Conservation (phyloP, 2,329 filamentous ascomycete genomes). For the Xylaria sp. region DNA sequence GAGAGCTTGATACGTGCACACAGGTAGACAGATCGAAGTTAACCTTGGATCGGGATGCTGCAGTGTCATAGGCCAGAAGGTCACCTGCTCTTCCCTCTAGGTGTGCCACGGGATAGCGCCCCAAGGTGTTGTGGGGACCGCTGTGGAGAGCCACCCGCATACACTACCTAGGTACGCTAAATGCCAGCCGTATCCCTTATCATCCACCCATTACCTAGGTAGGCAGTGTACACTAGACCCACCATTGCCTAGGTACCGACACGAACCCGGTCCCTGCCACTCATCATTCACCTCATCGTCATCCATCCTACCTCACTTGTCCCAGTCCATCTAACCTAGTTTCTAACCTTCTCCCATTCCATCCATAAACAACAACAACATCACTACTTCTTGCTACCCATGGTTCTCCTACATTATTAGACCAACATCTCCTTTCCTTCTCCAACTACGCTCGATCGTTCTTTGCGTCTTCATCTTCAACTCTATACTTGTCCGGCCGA, state of each 20-base stretch:
- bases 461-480: slow-evolving; percentile 11
- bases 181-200: slow-evolving; percentile 7
- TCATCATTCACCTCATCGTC: slow-evolving; percentile 26
- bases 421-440: background rate
- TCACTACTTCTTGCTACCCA: background rate
- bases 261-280: slow-evolving; percentile 20
- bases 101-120: slow-evolving; percentile 26
- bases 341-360: slow-evolving; percentile 1
- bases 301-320: slow-evolving; percentile 22
- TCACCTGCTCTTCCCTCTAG: slow-evolving; percentile 6
- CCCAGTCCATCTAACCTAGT: background rate
- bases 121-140: slow-evolving; percentile 1
- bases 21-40: background rate
- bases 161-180: background rate
- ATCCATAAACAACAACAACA: slow-evolving; percentile 16
- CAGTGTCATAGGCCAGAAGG: slow-evolving; percentile 26
- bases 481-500: background rate
- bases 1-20: background rate
- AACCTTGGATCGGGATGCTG: slow-evolving; percentile 25
- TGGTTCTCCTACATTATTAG: slow-evolving; percentile 10
- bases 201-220: slow-evolving; percentile 3
- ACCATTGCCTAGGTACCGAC: slow-evolving; percentile 2
- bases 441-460: background rate
- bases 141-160: slow-evolving; percentile 29
- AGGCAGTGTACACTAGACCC: background rate